Base-by-base conservation (phyloP, 768 basidiomycete genomes). In the Rhizopogon vinicolor region DNA sequence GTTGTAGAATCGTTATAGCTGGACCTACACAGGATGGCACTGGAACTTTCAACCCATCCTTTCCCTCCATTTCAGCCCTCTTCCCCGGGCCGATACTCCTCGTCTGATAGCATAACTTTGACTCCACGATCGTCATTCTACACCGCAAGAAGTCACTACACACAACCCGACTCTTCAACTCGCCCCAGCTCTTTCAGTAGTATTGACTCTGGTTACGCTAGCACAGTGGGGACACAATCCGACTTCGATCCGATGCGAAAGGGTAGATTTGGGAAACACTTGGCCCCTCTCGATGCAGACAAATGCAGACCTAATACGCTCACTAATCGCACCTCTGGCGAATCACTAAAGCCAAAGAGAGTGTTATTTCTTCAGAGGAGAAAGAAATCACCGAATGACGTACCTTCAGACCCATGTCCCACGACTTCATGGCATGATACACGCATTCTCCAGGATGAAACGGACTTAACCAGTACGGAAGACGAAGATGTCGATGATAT, bases 141-240 rank as follows among this genome's bases (percentile, higher is more conserved):
- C 10, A 31, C 52, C 22, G 46, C 28, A 28, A 28, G 58, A 61
- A 41, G 19, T 44, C 28, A 53, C 13, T 46, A 31, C 8, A 33
- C 58, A 2, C 28, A 33, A 40, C 25, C 50, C 43, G 49, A 56
- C 41, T 41, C 29, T 43, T 45, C 7, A 37, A 51, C 16, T 31
- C 71, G 65, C 8, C 56, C 59, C 3, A 51, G 22, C 42, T 68
- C 70, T 18, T 7, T 64, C 7, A 40, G 44, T 41, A 67, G 70
- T 19, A 29, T 65, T 8, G 69, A 71, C 53, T 72, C 67, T 3
- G 67, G 63, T 10, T 72, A 65, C 62, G 67, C 65, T 9, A 61
- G 58, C 57, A 41, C 39, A 0, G 67, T 71, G 67, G 62, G 58
- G 10, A 63, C 62, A 51, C 61, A 62, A 3, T 60, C 61, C 7